These are phyloP conservation scores for Papiliotrema nemorosa DNA, from an alignment of 1,284 basidiomycete genomes.

Conservation along the genomic window DNA sequence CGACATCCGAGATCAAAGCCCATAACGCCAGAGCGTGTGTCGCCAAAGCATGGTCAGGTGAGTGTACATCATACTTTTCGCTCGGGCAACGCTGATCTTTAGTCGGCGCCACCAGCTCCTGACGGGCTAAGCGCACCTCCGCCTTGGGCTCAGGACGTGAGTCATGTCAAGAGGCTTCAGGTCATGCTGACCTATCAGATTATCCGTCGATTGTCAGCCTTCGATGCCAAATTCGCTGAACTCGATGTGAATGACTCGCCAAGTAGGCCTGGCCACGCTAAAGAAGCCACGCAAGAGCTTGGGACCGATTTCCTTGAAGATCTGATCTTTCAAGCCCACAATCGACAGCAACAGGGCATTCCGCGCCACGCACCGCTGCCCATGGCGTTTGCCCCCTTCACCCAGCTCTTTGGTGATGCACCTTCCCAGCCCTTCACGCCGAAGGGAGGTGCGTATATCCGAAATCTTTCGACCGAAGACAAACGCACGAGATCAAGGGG, in stretches of 20 bases:
- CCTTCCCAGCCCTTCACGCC: not conserved
- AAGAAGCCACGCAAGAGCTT: conserved; percentile 13
- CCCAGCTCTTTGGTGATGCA: not conserved
- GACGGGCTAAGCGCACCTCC: conserved; percentile 12
- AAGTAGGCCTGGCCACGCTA: not conserved
- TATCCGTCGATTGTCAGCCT: conserved; percentile 22
- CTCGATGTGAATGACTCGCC: conserved; percentile 10
- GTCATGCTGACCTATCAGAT: conserved; percentile 14
- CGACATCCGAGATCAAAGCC: no score
- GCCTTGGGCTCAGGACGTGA: conserved; percentile 36
- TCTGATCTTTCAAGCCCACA: conserved; percentile 26
- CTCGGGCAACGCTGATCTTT: not conserved
- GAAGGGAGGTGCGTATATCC: conserved; percentile 4
- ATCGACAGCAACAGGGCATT: conserved; percentile 3
- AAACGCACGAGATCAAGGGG: not conserved
- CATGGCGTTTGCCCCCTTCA: not conserved
- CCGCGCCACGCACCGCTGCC: conserved; percentile 1
- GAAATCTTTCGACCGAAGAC: conserved; percentile 2
- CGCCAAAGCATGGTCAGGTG: not conserved
- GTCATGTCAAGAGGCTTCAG: conserved; percentile 7
- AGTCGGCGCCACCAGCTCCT: not conserved
- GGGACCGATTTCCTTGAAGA: conserved; percentile 26
- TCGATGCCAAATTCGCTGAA: conserved; percentile 28
- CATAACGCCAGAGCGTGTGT: not conserved
- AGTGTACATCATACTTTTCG: not conserved